phyloP scores from a whole-genome alignment of 306 rosid species.

The Vigna mungo region DNA sequence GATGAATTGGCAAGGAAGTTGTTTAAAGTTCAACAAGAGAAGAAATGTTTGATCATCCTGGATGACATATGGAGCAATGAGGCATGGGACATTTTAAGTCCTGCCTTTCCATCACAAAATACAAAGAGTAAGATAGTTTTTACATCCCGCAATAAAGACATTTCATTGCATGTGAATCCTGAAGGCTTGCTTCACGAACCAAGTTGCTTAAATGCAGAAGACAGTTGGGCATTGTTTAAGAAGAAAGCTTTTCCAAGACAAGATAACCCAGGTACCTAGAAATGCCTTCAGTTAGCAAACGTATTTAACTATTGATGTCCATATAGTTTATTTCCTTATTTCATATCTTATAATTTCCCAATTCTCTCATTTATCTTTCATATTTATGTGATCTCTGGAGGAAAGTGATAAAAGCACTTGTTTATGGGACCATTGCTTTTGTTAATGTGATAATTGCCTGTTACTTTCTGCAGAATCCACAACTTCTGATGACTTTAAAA shows the following conservation, averaged over 20 bases:
- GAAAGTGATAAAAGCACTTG: not conserved
- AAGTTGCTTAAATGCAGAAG: conserved; percentile 39
- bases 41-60: conserved; percentile 55
- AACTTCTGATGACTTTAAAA: conserved; percentile 37
- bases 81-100: conserved; percentile 49
- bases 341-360: not conserved
- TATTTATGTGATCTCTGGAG: not conserved
- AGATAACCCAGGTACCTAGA: conserved; percentile 47
- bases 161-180: conserved; percentile 44
- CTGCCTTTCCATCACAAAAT: conserved; percentile 48
- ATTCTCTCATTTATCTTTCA: not conserved
- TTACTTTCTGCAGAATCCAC: conserved; percentile 41
- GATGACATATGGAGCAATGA: conserved; percentile 65
- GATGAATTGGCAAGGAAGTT: conserved; percentile 55
- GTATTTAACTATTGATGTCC: not conserved
- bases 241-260: conserved; percentile 52
- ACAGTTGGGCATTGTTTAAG: conserved; percentile 54
- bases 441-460: not conserved
- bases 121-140: conserved; percentile 52
- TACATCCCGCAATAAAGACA: conserved; percentile 51
- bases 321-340: conserved; percentile 10
- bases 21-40: conserved; percentile 48
- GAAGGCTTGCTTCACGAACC: conserved; percentile 51
- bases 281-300: not conserved
- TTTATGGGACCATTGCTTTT: not conserved